Base-by-base conservation (phyloP, 108 stramenopile genomes). In the Discostella pseudostelligera region DNA sequence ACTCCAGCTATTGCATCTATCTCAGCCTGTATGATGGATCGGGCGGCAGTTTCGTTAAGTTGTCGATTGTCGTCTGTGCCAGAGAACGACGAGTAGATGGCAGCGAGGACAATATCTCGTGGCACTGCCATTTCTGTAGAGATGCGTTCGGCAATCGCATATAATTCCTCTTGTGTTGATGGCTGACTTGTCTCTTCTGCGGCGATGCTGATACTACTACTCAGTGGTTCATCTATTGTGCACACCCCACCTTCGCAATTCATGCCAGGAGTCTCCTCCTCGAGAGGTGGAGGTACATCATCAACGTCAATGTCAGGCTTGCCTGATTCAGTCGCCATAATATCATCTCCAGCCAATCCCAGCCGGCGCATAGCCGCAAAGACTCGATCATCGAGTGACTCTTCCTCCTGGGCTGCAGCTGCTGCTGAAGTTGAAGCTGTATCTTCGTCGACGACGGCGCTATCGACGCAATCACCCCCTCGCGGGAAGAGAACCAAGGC, bases 301-400 rank as follows among this genome's bases (percentile, higher is more conserved):
- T 57, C 36, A 29, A 45, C 46, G 0, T 67, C 65, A 69, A n/a
- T n/a, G 29, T 12, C 62, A 42, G 6, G 19, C 10, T 39, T 22
- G 39, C 0, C 35, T 8, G 21, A 20, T 37, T 4, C 62, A 45
- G 53, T 21, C 40, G 80, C 59, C 26, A 60, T 42, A n/a, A n/a
- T 39, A 55, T 54, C 65, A 39, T 47, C 54, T 21, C 32, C 66
- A 14, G 42, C 59, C 29, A 93, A 45, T 0, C 92, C 92, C 12
- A 89, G 69, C 65, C 87, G 86, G 29, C 75, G 51, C 92, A 93
- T 93, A 20, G 89, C 92, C 8, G 81, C 77, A 17, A 73, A 67
- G 25, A 93, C 88, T 48, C 88, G 87, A 49, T 90, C 88, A 62
- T 93, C 89, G 32, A 93, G 62, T 10, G 72, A 75, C 19, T 53